A percentile compares a stretch with the other conserved stretches of the same genome.
Conservation (phyloP, 352 stramenopile species). For the Thalassiosira allenii region DNA sequence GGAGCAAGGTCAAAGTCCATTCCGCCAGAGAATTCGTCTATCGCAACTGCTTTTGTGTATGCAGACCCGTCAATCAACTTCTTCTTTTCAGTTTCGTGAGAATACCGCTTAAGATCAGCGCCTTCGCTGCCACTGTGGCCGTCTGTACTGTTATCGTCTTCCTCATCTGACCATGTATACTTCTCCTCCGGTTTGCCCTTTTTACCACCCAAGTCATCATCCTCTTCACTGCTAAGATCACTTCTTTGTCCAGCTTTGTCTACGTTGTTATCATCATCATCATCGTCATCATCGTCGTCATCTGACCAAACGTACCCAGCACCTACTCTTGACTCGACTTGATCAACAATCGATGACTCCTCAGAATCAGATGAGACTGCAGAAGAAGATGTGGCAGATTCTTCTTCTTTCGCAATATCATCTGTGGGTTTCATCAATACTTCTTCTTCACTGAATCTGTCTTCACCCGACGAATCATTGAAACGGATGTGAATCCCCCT, state of each 20-base stretch:
- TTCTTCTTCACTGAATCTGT: background rate
- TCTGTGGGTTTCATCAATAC: background rate
- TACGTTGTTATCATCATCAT: too few species aligned
- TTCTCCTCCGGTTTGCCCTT: constrained; percentile 2
- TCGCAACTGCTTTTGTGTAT: constrained; percentile 27
- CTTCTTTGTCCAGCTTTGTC: too few species aligned
- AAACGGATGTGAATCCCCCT: constrained; percentile 76
- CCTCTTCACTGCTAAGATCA: constrained; percentile 4
- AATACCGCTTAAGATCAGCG: too few species aligned
- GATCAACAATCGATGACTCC: constrained; percentile 11
- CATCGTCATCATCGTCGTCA: constrained; percentile 40
- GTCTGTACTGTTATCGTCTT: constrained; percentile 21
- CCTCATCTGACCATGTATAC: constrained; percentile 31
- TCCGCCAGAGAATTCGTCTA: constrained; percentile 52
- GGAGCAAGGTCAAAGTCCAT: constrained; percentile 32
- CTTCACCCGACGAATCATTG: constrained; percentile 3
- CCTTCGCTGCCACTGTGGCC: background rate
- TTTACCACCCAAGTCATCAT: constrained; percentile 14
- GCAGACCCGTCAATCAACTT: constrained; percentile 20
- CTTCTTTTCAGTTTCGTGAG: constrained; percentile 3
- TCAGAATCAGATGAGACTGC: constrained; percentile 24
- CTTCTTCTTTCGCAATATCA: constrained; percentile 2
- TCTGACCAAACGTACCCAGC: constrained; percentile 49
- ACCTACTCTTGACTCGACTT: background rate
- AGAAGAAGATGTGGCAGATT: constrained; percentile 13